Evolutionary conservation across 2,329 filamentous ascomycete genomes (phyloP), one percentile per base, ranked within the genome.

Genomic region (Thelonectria blattea): DNA sequence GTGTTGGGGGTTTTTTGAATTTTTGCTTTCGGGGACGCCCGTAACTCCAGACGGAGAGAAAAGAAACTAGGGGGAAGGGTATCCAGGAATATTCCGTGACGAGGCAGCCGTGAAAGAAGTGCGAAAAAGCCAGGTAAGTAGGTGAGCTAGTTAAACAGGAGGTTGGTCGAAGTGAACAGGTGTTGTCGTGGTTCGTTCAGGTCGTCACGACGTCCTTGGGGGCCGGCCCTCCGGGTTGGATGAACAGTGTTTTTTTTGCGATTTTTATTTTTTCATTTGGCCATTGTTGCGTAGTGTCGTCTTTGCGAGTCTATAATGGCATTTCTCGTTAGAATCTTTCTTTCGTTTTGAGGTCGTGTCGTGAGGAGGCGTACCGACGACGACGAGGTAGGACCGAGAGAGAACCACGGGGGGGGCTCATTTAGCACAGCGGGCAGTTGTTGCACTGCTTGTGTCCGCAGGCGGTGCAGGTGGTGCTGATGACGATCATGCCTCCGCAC

Each of bases 401-500:
- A 6, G 22, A 24, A 24, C 22, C 22, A 24, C 37, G n/a, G 15
- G 5, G 42, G 10, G 34, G 53, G 8, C 9, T 20, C 42, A 52
- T 67, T 73, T 73, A 77, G 56, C 69, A 75, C 59, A 68, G 64
- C 51, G 76, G 71, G 73, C 82, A 85, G 60, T 79, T 72, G 61
- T 65, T 70, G 79, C 82, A 85, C 69, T 83, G 79, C 65, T 76
- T 73, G 76, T 85, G 82, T 52, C 76, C 75, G 71, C 82, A 85
- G 69, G 77, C 75, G 62, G 74, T 76, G 78, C 82, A 85, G 53
- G 76, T 80, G 72, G 75, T 82, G 80, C 81, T 84, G 76, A 85
- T 85, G 76, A 84, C 82, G 67, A 85, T 83, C 75, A 84, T 81
- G 74, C 78, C 75, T 67, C 80, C 80, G 76, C 82, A 85, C 70